Evolutionary conservation across 2,329 filamentous ascomycete species (phyloP).

Genomic region (Nemania sp.): DNA sequence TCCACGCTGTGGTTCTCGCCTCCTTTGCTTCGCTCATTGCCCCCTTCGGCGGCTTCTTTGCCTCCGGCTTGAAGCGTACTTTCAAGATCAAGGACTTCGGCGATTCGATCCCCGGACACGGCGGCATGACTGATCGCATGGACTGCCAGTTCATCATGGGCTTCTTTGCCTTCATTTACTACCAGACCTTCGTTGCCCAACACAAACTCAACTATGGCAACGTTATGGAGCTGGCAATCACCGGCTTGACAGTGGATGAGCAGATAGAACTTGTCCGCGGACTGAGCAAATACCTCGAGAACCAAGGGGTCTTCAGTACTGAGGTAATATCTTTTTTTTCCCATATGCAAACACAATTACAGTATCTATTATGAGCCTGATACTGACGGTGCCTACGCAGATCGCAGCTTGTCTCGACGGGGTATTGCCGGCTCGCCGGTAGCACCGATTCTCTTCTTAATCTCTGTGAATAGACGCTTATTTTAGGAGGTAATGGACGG

Average conservation of each 20-base stretch:
- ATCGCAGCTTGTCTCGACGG: slow-evolving; percentile 42
- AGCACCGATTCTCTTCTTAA: slow-evolving; percentile 5
- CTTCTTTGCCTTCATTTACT: slow-evolving; percentile 98
- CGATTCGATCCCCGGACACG: slow-evolving; percentile 95
- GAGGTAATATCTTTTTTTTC: slow-evolving; percentile 40
- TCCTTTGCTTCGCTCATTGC: slow-evolving; percentile 96
- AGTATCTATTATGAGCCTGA: neutral
- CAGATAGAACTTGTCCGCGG: slow-evolving; percentile 79
- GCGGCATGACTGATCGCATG: slow-evolving; percentile 98
- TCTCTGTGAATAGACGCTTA: slow-evolving; percentile 9
- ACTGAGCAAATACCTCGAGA: slow-evolving; percentile 65
- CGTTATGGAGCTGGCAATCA: slow-evolving; percentile 90
- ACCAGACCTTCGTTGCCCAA: slow-evolving; percentile 92
- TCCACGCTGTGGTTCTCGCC: slow-evolving; percentile 87
- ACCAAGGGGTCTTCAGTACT: slow-evolving; percentile 57
- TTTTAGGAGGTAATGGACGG: slow-evolving; percentile 2
- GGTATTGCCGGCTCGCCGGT: slow-evolving; percentile 36
- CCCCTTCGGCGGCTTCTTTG: slow-evolving; percentile 97
- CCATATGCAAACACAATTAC: too few species aligned
- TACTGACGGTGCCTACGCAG: slow-evolving; percentile 25
- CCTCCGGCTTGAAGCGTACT: slow-evolving; percentile 93
- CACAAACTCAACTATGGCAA: slow-evolving; percentile 83
- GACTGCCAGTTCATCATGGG: slow-evolving; percentile 99
- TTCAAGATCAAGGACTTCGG: slow-evolving; percentile 99
- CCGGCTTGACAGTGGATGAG: slow-evolving; percentile 82